A percentile compares a stretch with the other conserved stretches of the same genome.
Evolutionary conservation across 2,329 filamentous ascomycete genomes (phyloP).

Genomic region (Domatiomyces globalis): DNA sequence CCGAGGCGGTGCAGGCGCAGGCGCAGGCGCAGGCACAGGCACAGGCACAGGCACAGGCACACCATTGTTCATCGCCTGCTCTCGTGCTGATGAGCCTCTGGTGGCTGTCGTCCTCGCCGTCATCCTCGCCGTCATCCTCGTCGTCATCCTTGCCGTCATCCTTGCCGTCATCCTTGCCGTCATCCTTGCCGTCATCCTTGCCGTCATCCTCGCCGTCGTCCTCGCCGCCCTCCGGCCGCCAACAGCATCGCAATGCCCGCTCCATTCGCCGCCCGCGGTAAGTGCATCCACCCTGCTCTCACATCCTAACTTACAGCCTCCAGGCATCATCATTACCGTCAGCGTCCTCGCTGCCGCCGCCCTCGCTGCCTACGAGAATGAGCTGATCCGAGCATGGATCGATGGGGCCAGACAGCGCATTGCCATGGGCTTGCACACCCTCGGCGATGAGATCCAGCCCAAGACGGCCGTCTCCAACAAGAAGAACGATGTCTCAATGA

Average conservation of each 20-base stretch:
- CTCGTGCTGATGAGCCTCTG: no score
- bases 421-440: constrained; percentile 42
- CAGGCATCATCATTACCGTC: constrained; percentile 49
- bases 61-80: no score
- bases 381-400: constrained; percentile 49
- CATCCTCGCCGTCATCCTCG: not conserved
- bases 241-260: not conserved
- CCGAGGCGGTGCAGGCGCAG: no score
- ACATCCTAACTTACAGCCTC: constrained; percentile 14
- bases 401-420: constrained; percentile 48
- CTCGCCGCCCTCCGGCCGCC: not conserved
- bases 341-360: constrained; percentile 48
- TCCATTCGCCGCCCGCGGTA: not conserved
- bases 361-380: constrained; percentile 50
- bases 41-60: no score
- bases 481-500: constrained; percentile 34
- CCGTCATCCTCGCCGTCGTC: constrained; percentile 13
- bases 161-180: constrained; percentile 13
- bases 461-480: constrained; percentile 21
- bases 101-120: no score
- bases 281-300: constrained; percentile 1
- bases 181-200: constrained; percentile 3
- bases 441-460: constrained; percentile 47
- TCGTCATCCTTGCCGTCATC: not conserved
- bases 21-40: no score